Base-by-base conservation (phyloP, 2,329 filamentous ascomycete species). In the Aspergillus alliaceus region DNA sequence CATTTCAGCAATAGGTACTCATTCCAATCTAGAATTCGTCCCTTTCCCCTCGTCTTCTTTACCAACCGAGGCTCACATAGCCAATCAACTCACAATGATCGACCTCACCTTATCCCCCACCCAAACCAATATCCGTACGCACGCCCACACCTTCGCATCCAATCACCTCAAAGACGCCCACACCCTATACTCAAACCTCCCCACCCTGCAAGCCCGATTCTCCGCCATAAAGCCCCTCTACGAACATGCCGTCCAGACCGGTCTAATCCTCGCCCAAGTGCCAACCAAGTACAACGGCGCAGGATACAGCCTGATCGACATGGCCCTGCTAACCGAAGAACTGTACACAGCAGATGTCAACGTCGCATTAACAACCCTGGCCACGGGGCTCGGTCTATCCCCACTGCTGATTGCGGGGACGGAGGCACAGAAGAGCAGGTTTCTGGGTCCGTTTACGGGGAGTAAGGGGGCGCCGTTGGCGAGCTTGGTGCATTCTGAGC, bases 291-390 rank as follows among this genome's bases (percentile, higher is more conserved):
- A 82, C 6, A 82, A 82, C 29, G 83, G 83, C 15, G 72, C 64
- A 1, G 76, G 74, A 5, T 75, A 72, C 1, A 74, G 71, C 8
- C 69, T 84, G 0, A 56, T 82, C 6, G 80, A 84, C 51, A 75
- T 79, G 1, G 76, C 80, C 0, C 75, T 85, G 39, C 60, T 82
- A 14, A 76, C 83, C 0, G 82, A 85, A 61, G 82, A 85, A 59
- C 74, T 82, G 57, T 84, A 81, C 61, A 71, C 78, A 1, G 76
- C 80, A 34, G 83, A 86, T 58, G 77, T 79, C 0, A 78, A 77
- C 15, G 74, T 78, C 0, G 74, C 79, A 0, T 62, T 85, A 18
- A 84, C 80, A 0, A 77, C 84, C 15, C 76, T 84, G 37, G 80
- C 74, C 0, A 84, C 80, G 1, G 81, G 79, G 0, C 66, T 85